Conservation (phyloP, 768 basidiomycete species). For the Tulasnella sp. region DNA sequence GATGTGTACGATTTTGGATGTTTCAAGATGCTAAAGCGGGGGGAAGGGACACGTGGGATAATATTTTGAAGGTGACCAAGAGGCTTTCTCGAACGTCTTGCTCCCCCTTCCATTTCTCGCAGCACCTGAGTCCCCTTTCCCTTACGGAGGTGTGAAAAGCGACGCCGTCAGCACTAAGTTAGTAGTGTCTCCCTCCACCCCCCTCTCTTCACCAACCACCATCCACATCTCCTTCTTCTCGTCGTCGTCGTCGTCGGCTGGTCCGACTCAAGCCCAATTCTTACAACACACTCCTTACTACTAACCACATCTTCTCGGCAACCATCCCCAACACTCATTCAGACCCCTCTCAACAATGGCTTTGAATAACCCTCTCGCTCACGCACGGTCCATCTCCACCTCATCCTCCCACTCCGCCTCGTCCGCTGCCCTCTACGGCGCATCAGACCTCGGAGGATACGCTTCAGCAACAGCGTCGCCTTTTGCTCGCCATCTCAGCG, state of each 20-base stretch:
- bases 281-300: neutral
- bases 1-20: neutral
- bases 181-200: neutral
- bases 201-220: neutral
- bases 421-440: neutral
- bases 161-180: no score
- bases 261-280: neutral
- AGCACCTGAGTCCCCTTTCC: neutral
- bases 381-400: neutral
- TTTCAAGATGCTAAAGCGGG: neutral
- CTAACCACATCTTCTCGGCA: neutral
- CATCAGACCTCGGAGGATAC: neutral
- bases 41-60: neutral
- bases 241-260: neutral
- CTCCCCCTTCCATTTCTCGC: neutral
- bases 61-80: neutral
- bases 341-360: neutral
- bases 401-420: constrained; percentile 1
- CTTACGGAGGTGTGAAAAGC: neutral
- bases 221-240: neutral
- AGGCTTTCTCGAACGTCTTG: neutral
- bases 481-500: constrained; percentile 4
- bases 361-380: neutral
- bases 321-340: neutral
- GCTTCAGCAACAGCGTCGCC: neutral